These are phyloP conservation scores for Colletotrichum melonis DNA, from an alignment of 2,329 filamentous ascomycete species.

Conservation along the genomic window DNA sequence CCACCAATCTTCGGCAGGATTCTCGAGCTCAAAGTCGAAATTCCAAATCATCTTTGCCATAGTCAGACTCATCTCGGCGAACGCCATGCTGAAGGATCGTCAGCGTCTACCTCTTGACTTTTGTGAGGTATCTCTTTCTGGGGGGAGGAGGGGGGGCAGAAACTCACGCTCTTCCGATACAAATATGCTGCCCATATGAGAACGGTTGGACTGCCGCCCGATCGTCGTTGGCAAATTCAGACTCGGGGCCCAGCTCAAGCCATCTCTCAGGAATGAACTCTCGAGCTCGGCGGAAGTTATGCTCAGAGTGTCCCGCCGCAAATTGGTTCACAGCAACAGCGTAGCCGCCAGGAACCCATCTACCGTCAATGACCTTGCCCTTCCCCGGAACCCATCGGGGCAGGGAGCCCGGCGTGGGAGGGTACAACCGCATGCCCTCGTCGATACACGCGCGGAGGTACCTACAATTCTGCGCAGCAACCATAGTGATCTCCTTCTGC, in stretches of 20 bases:
- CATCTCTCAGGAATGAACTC: slow-evolving; percentile 17
- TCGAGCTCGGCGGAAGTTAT: not conserved
- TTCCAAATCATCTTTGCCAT: slow-evolving; percentile 56
- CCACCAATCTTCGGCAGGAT: slow-evolving; percentile 50
- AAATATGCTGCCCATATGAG: slow-evolving; percentile 58
- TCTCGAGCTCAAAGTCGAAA: slow-evolving; percentile 55
- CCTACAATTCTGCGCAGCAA: not conserved
- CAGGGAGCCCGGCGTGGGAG: slow-evolving; percentile 1
- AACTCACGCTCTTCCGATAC: slow-evolving; percentile 59
- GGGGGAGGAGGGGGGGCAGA: too few relatives aligned
- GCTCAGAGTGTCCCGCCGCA: not conserved
- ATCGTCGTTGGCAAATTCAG: not conserved
- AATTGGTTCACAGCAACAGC: slow-evolving; percentile 8
- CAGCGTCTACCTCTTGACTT: too few relatives aligned
- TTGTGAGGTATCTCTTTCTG: too few relatives aligned
- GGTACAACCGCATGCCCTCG: slow-evolving; percentile 11
- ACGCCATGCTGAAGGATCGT: slow-evolving; percentile 48
- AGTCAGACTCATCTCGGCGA: slow-evolving; percentile 60
- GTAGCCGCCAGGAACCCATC: not conserved
- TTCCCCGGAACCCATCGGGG: not conserved
- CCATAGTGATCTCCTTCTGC: not conserved
- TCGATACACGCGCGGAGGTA: slow-evolving; percentile 1
- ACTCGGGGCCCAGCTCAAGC: not conserved
- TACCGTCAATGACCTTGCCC: not conserved
- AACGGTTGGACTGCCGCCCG: slow-evolving; percentile 55